These are phyloP conservation scores for Hypoxylon sp. DNA, from an alignment of 2,329 filamentous ascomycete genomes.

Conservation along the genomic window DNA sequence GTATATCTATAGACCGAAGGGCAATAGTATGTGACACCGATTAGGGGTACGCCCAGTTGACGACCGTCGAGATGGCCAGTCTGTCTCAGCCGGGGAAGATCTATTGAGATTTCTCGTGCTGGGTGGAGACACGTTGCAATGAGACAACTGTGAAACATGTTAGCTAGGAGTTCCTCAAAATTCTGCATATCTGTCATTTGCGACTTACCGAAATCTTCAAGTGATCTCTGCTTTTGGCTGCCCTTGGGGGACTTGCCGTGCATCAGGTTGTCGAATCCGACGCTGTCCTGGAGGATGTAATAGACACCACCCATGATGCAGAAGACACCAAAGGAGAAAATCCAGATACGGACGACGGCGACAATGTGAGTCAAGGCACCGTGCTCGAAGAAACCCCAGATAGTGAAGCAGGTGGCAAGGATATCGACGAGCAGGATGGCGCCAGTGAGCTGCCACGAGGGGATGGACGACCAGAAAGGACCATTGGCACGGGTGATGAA, in stretches of 20 bases:
- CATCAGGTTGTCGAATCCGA: conserved; percentile 92
- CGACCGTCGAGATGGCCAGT: conserved; percentile 44
- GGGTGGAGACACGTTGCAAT: conserved; percentile 89
- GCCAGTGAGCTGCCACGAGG: conserved; percentile 85
- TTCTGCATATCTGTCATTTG: conserved; percentile 7
- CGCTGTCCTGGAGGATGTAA: conserved; percentile 85
- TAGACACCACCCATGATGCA: conserved; percentile 81
- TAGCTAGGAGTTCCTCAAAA: conserved; percentile 58
- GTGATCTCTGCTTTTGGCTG: conserved; percentile 84
- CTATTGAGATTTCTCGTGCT: conserved; percentile 90
- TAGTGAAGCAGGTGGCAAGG: conserved; percentile 85
- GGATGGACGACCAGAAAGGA: conserved; percentile 90
- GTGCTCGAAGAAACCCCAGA: conserved; percentile 86
- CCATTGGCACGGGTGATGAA: conserved; percentile 96
- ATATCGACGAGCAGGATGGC: conserved; percentile 88
- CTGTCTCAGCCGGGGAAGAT: conserved; percentile 44
- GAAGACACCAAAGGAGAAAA: conserved; percentile 92
- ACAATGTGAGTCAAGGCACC: conserved; percentile 80
- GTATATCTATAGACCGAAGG: conserved; percentile 52
- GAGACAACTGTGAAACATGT: conserved; percentile 78
- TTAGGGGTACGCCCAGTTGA: conserved; percentile 43
- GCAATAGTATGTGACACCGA: conserved; percentile 52
- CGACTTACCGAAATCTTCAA: conserved; percentile 89
- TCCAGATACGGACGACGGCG: conserved; percentile 89
- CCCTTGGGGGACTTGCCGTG: conserved; percentile 89